Evolutionary conservation across 257 asterid genomes (phyloP), one percentile per base, ranked within the genome.

Genomic region (Scutellaria baicalensis): DNA sequence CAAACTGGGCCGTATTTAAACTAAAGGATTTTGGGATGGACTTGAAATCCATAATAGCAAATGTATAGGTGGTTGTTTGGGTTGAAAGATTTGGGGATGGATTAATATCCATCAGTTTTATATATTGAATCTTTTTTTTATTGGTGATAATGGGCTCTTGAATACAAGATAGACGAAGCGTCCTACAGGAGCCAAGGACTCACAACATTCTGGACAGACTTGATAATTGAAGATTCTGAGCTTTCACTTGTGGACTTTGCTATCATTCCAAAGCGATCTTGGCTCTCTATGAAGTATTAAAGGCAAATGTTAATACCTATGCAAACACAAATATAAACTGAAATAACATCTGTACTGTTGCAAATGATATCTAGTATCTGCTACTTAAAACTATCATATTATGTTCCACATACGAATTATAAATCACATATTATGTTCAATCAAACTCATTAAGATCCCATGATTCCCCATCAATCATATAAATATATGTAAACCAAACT

Each of bases 161-260:
- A 27, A 27, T 27, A 33, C 48, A 69, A 56, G 60, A 58, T 3
- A 36, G 21, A 43, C 49, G 39, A 2, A 17, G 45, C 55, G n/a
- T 40, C 31, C 14, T 12, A 50, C 31, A 33, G 62, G 75, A 16
- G 47, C 5, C 38, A 9, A 70, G 69, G 14, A 83, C 95, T 88
- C 84, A 92, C 98, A 72, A 81, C 59, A 83, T 77, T 76, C 77
- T 82, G 91, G 39, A 90, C 76, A 56, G 88, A 84, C 74, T 92
- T 80, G 65, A 83, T 75, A 21, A 86, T 81, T 50, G 97, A 90
- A 65, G 90, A 40, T 64, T 86, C 97, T 14, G 89, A 78, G 76
- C 84, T 76, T 64, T 84, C 91, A 14, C 85, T 79, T 0, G 91
- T 77, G 42, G 98, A 97, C 84, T 88, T 92, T 45, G 86, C 79